Percentiles rank a stretch among this genome's conserved stretches.
These are phyloP conservation scores for Dioscorea zingiberensis DNA, from an alignment of 106 monocot genomes.

Conservation along the genomic window DNA sequence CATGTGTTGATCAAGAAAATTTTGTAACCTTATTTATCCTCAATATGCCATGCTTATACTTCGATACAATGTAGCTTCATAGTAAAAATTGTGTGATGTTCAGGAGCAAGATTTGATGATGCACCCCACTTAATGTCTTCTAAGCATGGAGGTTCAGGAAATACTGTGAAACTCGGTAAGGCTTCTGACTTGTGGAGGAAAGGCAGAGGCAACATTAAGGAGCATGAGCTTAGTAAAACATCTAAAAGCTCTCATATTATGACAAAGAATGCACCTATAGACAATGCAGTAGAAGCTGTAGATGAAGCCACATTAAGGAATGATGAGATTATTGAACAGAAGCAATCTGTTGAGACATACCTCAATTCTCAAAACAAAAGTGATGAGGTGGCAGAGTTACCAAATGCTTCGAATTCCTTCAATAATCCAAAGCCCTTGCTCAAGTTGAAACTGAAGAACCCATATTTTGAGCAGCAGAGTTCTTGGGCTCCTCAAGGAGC, in stretches of 20 bases:
- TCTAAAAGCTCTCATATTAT: too few relatives aligned
- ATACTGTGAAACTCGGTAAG: slow-evolving; percentile 16
- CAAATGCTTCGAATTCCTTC: slow-evolving; percentile 8
- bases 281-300: slow-evolving; percentile 10
- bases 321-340: slow-evolving; percentile 15
- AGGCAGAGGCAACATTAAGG: too few relatives aligned
- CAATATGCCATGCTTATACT: too few relatives aligned
- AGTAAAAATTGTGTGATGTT: neutral
- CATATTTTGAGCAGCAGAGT: slow-evolving; percentile 56
- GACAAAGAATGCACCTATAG: too few relatives aligned
- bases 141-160: slow-evolving; percentile 29
- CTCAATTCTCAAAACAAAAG: slow-evolving; percentile 7
- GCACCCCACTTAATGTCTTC: slow-evolving; percentile 10
- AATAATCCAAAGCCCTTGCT: slow-evolving; percentile 61
- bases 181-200: slow-evolving; percentile 9
- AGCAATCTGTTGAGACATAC: slow-evolving; percentile 9
- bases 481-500: slow-evolving; percentile 45
- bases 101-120: slow-evolving; percentile 36
- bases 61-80: too few relatives aligned
- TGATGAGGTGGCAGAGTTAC: neutral
- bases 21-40: too few relatives aligned
- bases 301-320: slow-evolving; percentile 9
- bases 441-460: slow-evolving; percentile 91
- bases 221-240: too few relatives aligned
- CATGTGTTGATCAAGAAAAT: too few relatives aligned